Percentiles rank a stretch among this genome's conserved stretches.
phyloP scores from a whole-genome alignment of 169 alveolate genomes.

The Eimeria tenella region DNA sequence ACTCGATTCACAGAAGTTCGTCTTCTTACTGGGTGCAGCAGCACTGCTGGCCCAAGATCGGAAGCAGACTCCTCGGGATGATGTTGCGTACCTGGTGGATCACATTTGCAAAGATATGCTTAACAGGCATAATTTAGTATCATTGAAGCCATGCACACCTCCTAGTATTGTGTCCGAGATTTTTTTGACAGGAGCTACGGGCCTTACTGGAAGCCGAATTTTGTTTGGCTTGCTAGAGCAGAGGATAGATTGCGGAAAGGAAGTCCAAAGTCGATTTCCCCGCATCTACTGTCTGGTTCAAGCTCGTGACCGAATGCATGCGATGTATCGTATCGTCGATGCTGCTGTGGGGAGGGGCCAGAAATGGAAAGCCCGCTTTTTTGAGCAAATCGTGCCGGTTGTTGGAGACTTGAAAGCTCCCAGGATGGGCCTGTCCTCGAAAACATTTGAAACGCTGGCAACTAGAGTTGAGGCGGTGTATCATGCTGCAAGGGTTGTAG shows the following conservation, averaged over 20 bases:
- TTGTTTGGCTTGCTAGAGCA: constrained; percentile 72
- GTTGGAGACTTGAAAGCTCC: constrained; percentile 81
- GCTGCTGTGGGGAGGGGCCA: constrained; percentile 72
- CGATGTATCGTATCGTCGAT: constrained; percentile 74
- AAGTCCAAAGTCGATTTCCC: neutral
- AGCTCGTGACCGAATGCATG: constrained; percentile 78
- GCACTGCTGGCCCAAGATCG: constrained; percentile 70
- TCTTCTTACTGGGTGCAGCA: constrained; percentile 69
- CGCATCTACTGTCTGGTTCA: constrained; percentile 81
- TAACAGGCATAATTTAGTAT: constrained; percentile 18
- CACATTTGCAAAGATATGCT: constrained; percentile 37
- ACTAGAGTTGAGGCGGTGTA: constrained; percentile 80
- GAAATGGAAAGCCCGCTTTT: constrained; percentile 59
- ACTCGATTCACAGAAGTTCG: constrained; percentile 71
- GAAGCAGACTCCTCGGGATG: constrained; percentile 63
- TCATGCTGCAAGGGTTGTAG: constrained; percentile 83
- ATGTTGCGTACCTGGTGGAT: constrained; percentile 23
- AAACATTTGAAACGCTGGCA: constrained; percentile 67
- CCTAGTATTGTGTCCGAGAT: constrained; percentile 45
- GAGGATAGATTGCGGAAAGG: neutral
- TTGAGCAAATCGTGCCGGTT: constrained; percentile 70
- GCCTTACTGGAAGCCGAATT: constrained; percentile 82
- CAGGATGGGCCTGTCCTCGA: constrained; percentile 77
- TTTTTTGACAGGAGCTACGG: constrained; percentile 84
- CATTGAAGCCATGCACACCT: constrained; percentile 37